phyloP scores from a whole-genome alignment of 2,329 filamentous ascomycete genomes.

The Teratosphaeria epicoccoides region DNA sequence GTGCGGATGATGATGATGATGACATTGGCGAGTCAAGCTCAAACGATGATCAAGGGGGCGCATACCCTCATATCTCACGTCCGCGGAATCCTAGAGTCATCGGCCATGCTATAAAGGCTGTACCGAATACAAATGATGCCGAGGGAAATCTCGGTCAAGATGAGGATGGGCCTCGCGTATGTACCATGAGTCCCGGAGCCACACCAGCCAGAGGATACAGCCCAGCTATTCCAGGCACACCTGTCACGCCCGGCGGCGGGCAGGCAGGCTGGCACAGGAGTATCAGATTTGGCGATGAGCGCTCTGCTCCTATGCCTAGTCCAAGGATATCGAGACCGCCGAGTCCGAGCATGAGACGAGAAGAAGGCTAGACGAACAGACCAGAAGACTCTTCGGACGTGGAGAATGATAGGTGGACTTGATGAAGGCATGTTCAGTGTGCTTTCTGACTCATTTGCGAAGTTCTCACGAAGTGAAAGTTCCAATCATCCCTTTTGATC shows the following conservation, averaged over 20 bases:
- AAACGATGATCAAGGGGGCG: conserved; percentile 1
- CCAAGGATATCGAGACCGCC: neutral
- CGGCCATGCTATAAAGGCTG: conserved; percentile 9
- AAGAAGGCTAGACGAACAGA: neutral
- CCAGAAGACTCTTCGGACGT: neutral
- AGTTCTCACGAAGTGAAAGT: neutral
- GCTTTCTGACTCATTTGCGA: neutral
- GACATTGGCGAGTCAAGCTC: conserved; percentile 1
- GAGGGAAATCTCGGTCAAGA: neutral
- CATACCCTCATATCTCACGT: conserved; percentile 10
- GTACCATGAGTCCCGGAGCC: conserved; percentile 3
- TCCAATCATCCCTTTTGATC: neutral
- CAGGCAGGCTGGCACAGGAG: conserved; percentile 17
- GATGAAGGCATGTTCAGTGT: neutral
- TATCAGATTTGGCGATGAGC: conserved; percentile 23
- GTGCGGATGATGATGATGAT: neutral
- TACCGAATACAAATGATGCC: neutral
- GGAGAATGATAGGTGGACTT: neutral
- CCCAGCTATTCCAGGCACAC: neutral
- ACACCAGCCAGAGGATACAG: neutral
- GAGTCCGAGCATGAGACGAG: neutral
- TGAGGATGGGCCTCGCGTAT: conserved; percentile 5
- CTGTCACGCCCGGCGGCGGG: neutral
- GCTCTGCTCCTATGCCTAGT: neutral
- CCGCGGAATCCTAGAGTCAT: conserved; percentile 12